Evolutionary conservation across 257 asterid species (phyloP).

Genomic region (Nicotiana attenuata): DNA sequence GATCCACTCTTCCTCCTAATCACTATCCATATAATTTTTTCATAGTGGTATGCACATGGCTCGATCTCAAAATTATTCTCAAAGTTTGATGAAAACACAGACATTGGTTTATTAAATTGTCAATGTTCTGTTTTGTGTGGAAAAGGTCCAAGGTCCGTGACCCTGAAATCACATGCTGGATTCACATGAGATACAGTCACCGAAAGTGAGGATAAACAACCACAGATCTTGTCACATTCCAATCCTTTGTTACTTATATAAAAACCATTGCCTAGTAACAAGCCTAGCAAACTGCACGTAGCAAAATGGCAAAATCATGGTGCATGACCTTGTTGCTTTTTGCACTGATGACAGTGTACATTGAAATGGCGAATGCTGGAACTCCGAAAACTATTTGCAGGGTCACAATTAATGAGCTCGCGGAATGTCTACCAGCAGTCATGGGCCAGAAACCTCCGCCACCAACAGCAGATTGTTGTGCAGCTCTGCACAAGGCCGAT

Average conservation of each 20-base stretch:
- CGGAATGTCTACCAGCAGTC: slow-evolving; percentile 47
- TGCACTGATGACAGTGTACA: neutral
- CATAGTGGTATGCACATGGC: neutral
- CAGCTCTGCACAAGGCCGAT: slow-evolving; percentile 30
- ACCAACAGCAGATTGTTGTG: slow-evolving; percentile 41
- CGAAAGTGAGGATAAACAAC: neutral
- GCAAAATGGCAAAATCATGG: neutral
- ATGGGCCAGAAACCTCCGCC: slow-evolving; percentile 32
- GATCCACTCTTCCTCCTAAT: neutral
- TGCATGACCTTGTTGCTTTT: neutral
- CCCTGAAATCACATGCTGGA: neutral
- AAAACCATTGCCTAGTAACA: too few species aligned
- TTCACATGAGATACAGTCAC: neutral
- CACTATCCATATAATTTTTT: neutral
- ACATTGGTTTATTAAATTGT: neutral
- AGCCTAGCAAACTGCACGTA: too few species aligned
- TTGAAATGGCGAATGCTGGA: slow-evolving; percentile 4
- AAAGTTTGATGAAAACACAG: too few species aligned
- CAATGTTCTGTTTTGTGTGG: neutral
- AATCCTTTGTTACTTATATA: neutral
- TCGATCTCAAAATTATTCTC: neutral
- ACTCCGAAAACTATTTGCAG: slow-evolving; percentile 34
- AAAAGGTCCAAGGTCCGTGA: neutral
- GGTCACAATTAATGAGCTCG: slow-evolving; percentile 36
- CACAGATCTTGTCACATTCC: neutral